Base-by-base conservation (phyloP, 768 basidiomycete genomes). In the Serendipita sp. region DNA sequence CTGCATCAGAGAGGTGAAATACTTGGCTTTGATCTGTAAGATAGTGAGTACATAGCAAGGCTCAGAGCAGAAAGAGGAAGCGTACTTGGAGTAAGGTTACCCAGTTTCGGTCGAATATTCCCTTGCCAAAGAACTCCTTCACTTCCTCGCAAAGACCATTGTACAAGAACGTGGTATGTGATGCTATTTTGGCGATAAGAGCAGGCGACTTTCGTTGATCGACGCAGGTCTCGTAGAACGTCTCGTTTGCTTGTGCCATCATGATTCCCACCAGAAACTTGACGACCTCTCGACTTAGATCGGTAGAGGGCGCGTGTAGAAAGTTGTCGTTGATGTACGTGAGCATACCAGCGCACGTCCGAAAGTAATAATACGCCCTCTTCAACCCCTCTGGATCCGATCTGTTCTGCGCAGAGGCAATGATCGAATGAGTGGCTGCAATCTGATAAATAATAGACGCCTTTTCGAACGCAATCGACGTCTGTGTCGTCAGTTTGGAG, bases 271-370 rank as follows among this genome's bases (percentile, higher is more conserved):
- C 84, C 44, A 96, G 78, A 68, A 95, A 90, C 73, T 95, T 94
- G 78, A 99, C 81, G 64, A 98, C 91, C 66, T 98, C 95, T 18
- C 91, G 81, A 70, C 86, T 87, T 50, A 98, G 82, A 75, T 98
- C 96, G 1, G 91, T 96, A 23, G 89, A 92, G 0, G 96, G 96
- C 0, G 95, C 96, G 70, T 99, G 96, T 0, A 99, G 77, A 73
- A 99, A 99, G 80, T 99, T 97, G 74, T 99, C 96, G 76, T 98
- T 97, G 78, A 99, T 93, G 73, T 98, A 99, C 3, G 86, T 91
- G 71, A 97, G 83, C 91, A 99, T 96, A 18, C 96, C 96, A 2
- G 94, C 91, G 45, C 88, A 85, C 10, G 88, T 84, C 16, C 87
- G 79, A 69, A 91, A 89, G 75, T 91, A 94, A 75, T 91, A 83